These are phyloP conservation scores for Candida golubevii DNA, from an alignment of 805 yeast species.

Conservation along the genomic window DNA sequence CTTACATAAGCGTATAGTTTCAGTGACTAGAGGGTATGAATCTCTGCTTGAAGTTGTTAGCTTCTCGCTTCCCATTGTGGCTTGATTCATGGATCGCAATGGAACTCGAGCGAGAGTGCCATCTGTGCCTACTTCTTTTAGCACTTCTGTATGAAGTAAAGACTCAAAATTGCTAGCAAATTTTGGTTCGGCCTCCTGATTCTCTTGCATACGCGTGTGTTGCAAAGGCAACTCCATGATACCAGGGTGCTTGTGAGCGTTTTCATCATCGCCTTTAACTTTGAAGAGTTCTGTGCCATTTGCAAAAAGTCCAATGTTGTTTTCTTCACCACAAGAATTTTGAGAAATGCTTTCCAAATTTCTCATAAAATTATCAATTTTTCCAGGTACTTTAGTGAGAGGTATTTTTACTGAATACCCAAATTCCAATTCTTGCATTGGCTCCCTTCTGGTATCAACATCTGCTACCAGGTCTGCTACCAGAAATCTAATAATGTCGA, in stretches of 20 bases:
- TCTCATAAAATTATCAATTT: constrained; percentile 5
- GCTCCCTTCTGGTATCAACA: background rate
- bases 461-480: background rate
- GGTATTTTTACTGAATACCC: constrained; percentile 9
- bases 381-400: constrained; percentile 5
- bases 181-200: no score
- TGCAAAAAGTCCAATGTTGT: no score
- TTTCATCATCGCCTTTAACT: no score
- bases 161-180: no score
- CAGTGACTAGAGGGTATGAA: constrained; percentile 2
- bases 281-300: no score
- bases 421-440: constrained; percentile 3
- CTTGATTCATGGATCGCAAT: background rate
- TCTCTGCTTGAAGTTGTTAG: background rate
- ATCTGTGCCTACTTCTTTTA: no score
- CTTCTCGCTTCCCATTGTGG: background rate
- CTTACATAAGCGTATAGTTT: constrained; percentile 11
- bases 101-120: background rate
- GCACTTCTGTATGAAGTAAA: no score
- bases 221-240: no score
- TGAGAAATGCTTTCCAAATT: background rate
- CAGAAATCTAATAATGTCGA: constrained; percentile 5
- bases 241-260: no score
- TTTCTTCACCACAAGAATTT: no score
- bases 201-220: no score